Conservation (phyloP, 192 early-diverging fungal species). For the Entomortierella parvispora region DNA sequence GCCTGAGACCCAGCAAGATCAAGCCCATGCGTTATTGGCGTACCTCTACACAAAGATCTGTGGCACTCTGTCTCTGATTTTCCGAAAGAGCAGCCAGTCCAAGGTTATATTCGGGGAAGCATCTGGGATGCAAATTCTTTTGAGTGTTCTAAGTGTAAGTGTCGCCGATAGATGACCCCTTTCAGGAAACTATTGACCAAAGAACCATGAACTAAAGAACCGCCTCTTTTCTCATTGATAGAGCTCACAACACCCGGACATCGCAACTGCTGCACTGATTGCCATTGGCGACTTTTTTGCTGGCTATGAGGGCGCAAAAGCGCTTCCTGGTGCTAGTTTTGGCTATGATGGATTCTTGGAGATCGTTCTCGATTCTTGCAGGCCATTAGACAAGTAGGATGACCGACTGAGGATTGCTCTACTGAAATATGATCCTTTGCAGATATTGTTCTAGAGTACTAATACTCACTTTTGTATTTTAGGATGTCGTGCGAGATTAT, state of each 20-base stretch:
- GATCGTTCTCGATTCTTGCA: constrained; percentile 45
- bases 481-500: constrained; percentile 53
- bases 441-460: neutral
- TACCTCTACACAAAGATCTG: constrained; percentile 55
- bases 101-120: constrained; percentile 51
- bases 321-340: constrained; percentile 40
- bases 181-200: no score
- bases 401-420: no score
- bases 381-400: constrained; percentile 56
- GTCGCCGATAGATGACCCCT: no score
- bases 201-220: no score
- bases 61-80: constrained; percentile 43
- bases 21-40: constrained; percentile 30
- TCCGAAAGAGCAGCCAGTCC: constrained; percentile 35
- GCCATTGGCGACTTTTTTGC: constrained; percentile 56
- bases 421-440: neutral
- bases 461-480: constrained; percentile 4
- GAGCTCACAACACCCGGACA: constrained; percentile 46
- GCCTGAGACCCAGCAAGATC: constrained; percentile 34
- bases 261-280: constrained; percentile 50
- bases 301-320: constrained; percentile 44
- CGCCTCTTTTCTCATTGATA: neutral
- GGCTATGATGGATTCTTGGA: constrained; percentile 55
- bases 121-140: constrained; percentile 45
- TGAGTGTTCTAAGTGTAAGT: constrained; percentile 50